phyloP scores from a whole-genome alignment of 306 rosid genomes.

The Abrus precatorius region DNA sequence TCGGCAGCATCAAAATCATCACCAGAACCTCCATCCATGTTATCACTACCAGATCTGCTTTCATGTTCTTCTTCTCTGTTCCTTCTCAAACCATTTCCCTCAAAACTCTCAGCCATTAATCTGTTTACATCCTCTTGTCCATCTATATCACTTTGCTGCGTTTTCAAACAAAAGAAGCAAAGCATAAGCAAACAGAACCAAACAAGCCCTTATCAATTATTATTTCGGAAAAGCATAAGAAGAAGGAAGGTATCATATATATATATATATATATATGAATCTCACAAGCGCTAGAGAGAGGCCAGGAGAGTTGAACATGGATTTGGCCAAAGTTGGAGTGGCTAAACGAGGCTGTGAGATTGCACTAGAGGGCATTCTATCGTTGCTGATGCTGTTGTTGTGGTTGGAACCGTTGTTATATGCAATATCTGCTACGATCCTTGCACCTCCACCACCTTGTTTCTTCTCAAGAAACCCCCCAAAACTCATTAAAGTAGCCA shows the following conservation, averaged over 20 bases:
- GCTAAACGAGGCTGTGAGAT: conserved; percentile 75
- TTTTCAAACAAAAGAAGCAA: not conserved
- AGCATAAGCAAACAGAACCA: conserved; percentile 1
- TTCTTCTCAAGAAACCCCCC: conserved; percentile 81
- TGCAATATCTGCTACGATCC: conserved; percentile 72
- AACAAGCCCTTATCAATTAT: not conserved
- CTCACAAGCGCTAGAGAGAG: conserved; percentile 90
- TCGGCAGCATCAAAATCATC: conserved; percentile 88
- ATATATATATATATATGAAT: not conserved
- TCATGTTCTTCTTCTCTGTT: conserved; percentile 84
- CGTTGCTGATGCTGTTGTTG: conserved; percentile 22
- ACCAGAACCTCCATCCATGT: conserved; percentile 86
- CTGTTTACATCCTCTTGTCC: conserved; percentile 73
- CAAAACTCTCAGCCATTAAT: conserved; percentile 63
- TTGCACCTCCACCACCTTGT: conserved; percentile 64
- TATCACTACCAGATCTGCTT: conserved; percentile 92
- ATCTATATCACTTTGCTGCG: conserved; percentile 74
- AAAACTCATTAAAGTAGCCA: conserved; percentile 88
- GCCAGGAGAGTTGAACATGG: conserved; percentile 91
- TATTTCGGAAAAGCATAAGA: not conserved
- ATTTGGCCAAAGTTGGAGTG: conserved; percentile 74
- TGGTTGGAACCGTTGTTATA: conserved; percentile 38
- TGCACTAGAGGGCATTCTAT: conserved; percentile 78
- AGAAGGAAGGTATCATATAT: not conserved
- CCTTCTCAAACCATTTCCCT: conserved; percentile 61